Base-by-base conservation (phyloP, 495 filamentous ascomycete genomes). In the Friedmanniomyces endolithicus region DNA sequence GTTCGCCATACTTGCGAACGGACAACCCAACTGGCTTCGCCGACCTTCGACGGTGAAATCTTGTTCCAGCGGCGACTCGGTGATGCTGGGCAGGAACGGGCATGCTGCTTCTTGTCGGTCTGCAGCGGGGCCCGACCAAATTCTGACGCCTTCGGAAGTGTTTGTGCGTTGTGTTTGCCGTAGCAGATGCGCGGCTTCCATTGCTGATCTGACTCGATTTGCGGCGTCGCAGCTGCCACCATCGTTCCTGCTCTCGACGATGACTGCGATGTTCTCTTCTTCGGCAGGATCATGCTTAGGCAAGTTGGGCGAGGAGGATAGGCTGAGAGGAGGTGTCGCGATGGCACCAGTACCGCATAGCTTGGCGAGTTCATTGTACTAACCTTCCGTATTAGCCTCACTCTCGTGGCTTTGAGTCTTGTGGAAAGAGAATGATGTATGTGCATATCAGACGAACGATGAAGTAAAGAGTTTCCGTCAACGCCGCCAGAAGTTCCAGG, bases 31-130 rank as follows among this genome's bases (percentile, higher is more conserved):
- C n/a, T 67, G 69, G 48, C 81, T 76, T 44, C 79, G 80, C 62
- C 74, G 81, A 37, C 81, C 81, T 46, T 73, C 63, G 17, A 80
- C 75, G 4, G 81, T 85, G 58, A 84, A 85, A 60, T 85, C 81
- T 56, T 78, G 74, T 65, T 85, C 81, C 48, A 84, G 67, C 1
- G 75, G 73, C 16, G 76, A 78, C 46, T 56, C 45, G 31, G 76
- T 73, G 55, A 76, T 67, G 37, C 72, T 69, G 3, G 77, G 78
- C 63, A 71, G 58, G 16, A 48, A 33, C 1, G 48, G 44, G 48
- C 40, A 47, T 22, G 31, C 64, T 11, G 62, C 69, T 58, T 53
- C 63, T 57, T 49, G 60, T 63, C 57, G 71, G 70, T 72, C 63
- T 63, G 68, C 65, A 67, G 70, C 43, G 60, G 69, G 47, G 60